These are phyloP conservation scores for Cyberlindnera japonica DNA, from an alignment of 805 yeast genomes.

Conservation along the genomic window DNA sequence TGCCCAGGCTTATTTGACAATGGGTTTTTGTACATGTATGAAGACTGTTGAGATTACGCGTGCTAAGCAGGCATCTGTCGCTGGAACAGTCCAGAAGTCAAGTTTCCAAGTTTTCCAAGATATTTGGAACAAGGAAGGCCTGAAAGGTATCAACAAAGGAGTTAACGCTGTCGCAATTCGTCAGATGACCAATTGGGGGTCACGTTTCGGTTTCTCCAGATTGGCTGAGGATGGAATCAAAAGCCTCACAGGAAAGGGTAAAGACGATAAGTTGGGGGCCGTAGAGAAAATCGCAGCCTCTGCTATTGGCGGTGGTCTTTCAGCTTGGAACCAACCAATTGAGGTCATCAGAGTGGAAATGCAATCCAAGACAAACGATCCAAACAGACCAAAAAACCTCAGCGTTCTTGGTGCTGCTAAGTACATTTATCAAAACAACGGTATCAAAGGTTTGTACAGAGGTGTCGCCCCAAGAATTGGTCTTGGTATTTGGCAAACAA, in stretches of 20 bases:
- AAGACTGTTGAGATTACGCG: conserved; percentile 98
- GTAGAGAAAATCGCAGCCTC: conserved; percentile 81
- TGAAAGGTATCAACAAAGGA: conserved; percentile 93
- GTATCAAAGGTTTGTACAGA: conserved; percentile 86
- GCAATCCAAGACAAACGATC: conserved; percentile 94
- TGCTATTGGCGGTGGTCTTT: conserved; percentile 92
- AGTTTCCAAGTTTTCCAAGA: conserved; percentile 84
- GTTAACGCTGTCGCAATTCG: conserved; percentile 98
- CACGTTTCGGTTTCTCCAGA: conserved; percentile 90
- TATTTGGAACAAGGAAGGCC: conserved; percentile 81
- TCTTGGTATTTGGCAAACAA: conserved; percentile 96
- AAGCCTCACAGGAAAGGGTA: conserved; percentile 53
- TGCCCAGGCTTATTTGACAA: conserved; percentile 92
- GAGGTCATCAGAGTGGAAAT: conserved; percentile 97
- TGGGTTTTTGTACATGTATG: conserved; percentile 99
- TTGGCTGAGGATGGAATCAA: conserved; percentile 85
- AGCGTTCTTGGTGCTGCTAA: conserved; percentile 71
- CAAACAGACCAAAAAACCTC: conserved; percentile 91
- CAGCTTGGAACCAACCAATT: conserved; percentile 99
- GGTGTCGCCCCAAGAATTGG: conserved; percentile 98
- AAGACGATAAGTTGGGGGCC: conserved; percentile 62
- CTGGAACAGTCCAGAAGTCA: conserved; percentile 69
- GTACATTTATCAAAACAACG: conserved; percentile 80
- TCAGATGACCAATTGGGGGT: conserved; percentile 99
- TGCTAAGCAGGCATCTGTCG: conserved; percentile 61